Conservation (phyloP, 805 yeast genomes). For the Cyberlindnera maclurae region DNA sequence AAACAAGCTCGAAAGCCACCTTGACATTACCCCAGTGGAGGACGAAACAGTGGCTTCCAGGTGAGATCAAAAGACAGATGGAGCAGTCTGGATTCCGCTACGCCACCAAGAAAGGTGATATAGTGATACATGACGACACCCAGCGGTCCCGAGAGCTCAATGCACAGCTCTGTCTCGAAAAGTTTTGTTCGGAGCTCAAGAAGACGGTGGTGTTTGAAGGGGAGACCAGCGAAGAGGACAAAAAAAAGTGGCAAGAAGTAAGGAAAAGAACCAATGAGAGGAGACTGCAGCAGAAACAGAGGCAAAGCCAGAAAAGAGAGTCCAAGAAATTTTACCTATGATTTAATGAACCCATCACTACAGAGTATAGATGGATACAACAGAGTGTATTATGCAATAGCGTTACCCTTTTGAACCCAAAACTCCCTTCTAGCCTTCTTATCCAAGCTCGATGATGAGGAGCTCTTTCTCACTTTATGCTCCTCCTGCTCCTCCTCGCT, state of each 20-base stretch:
- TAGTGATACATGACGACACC: conserved; percentile 57
- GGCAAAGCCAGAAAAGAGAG: conserved; percentile 27
- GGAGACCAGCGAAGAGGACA: conserved; percentile 40
- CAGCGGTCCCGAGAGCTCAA: conserved; percentile 55
- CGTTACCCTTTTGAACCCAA: conserved; percentile 32
- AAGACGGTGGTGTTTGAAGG: conserved; percentile 37
- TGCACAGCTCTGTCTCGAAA: conserved; percentile 49
- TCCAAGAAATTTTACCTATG: background rate
- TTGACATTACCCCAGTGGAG: conserved; percentile 43
- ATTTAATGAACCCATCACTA: background rate
- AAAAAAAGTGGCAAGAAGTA: conserved; percentile 43
- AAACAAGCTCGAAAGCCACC: conserved; percentile 58
- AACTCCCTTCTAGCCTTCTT: conserved; percentile 25
- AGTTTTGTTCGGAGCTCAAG: conserved; percentile 47
- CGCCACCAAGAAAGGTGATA: conserved; percentile 39
- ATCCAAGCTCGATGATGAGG: conserved; percentile 10
- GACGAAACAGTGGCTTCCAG: conserved; percentile 53
- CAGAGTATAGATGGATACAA: background rate
- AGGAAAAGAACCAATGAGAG: conserved; percentile 26
- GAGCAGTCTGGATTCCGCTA: conserved; percentile 36
- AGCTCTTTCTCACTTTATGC: conserved; percentile 5
- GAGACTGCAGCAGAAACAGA: conserved; percentile 32
- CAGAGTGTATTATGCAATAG: conserved; percentile 10
- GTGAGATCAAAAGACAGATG: conserved; percentile 37
- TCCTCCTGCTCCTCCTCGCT: conserved; percentile 20